Percentiles rank a stretch among this genome's conserved stretches.
Conservation (phyloP, 2,329 filamentous ascomycete genomes). For the Clarireedia homoeocarpa region DNA sequence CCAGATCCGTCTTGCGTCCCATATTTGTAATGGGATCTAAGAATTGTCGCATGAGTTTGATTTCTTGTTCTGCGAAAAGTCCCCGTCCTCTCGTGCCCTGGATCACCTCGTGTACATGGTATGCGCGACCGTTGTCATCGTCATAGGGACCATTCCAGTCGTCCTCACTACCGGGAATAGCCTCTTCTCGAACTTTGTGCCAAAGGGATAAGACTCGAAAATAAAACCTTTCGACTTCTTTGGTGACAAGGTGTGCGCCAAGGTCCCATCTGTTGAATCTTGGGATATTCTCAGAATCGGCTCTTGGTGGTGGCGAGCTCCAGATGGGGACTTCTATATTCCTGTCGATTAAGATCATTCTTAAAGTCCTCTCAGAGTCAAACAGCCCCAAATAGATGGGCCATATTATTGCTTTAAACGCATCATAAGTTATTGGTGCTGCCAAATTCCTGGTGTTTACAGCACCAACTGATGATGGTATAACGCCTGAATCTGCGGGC, state of each 20-base stretch:
- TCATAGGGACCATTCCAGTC: slow-evolving; percentile 5
- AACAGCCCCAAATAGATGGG: slow-evolving; percentile 5
- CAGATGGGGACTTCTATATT: not conserved
- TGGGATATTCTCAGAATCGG: not conserved
- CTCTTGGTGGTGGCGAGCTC: not conserved
- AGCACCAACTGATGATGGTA: not conserved
- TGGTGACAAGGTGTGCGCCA: not conserved
- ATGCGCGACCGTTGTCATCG: slow-evolving; percentile 6
- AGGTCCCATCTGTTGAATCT: slow-evolving; percentile 1
- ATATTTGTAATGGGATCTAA: not conserved
- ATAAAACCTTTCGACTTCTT: not conserved
- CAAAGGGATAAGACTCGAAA: not conserved
- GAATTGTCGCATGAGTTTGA: not conserved
- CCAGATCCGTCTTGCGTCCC: not conserved
- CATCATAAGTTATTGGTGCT: not conserved
- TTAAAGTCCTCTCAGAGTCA: slow-evolving; percentile 1
- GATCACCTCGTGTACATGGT: slow-evolving; percentile 2
- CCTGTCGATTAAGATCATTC: not conserved
- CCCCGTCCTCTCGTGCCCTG: slow-evolving; percentile 1
- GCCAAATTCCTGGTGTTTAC: not conserved
- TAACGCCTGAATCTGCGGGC: not conserved
- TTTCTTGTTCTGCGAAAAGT: not conserved
- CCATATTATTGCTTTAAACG: slow-evolving; percentile 3
- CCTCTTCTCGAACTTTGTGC: not conserved
- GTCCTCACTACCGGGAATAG: slow-evolving; percentile 2